Evolutionary conservation across 2,329 filamentous ascomycete species (phyloP).

Genomic region (Cadophora gregata): DNA sequence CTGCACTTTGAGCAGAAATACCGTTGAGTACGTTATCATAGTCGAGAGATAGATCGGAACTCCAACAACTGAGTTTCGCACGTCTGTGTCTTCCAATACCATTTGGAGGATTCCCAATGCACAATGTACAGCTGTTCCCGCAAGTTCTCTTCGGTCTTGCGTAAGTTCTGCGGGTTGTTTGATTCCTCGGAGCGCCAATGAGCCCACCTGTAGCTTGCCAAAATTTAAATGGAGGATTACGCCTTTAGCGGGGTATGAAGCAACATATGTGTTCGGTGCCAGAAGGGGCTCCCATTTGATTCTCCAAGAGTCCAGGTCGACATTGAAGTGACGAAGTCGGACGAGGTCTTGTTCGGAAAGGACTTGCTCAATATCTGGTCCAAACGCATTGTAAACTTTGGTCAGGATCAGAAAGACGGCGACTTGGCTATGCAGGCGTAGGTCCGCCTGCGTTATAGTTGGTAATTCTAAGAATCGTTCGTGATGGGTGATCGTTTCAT

Average conservation of each 20-base stretch:
- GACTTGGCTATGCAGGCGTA: constrained; percentile 63
- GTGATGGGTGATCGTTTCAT: constrained; percentile 61
- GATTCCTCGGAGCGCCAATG: constrained; percentile 40
- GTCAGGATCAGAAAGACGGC: constrained; percentile 65
- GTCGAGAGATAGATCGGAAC: constrained; percentile 47
- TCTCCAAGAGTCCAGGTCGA: constrained; percentile 47
- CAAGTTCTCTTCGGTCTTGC: constrained; percentile 31
- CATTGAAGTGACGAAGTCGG: constrained; percentile 46
- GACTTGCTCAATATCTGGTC: constrained; percentile 58
- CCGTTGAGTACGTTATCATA: constrained; percentile 47
- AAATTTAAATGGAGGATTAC: constrained; percentile 43
- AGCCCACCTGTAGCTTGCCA: constrained; percentile 48
- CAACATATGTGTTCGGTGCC: constrained; percentile 32
- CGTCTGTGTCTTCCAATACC: constrained; percentile 45
- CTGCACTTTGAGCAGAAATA: constrained; percentile 48
- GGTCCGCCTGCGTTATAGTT: constrained; percentile 58
- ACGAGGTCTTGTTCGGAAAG: constrained; percentile 49
- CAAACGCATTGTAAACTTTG: constrained; percentile 63
- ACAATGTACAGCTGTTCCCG: constrained; percentile 33
- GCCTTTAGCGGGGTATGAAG: constrained; percentile 38
- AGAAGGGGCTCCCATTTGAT: constrained; percentile 46
- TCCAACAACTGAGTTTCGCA: constrained; percentile 44
- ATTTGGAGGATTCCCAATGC: constrained; percentile 43
- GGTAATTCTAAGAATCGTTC: constrained; percentile 58
- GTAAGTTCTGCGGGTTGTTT: constrained; percentile 23